Evolutionary conservation across 2,329 filamentous ascomycete genomes (phyloP), one percentile per base, ranked within the genome.

Genomic region (Microdochium trichocladiopsis): DNA sequence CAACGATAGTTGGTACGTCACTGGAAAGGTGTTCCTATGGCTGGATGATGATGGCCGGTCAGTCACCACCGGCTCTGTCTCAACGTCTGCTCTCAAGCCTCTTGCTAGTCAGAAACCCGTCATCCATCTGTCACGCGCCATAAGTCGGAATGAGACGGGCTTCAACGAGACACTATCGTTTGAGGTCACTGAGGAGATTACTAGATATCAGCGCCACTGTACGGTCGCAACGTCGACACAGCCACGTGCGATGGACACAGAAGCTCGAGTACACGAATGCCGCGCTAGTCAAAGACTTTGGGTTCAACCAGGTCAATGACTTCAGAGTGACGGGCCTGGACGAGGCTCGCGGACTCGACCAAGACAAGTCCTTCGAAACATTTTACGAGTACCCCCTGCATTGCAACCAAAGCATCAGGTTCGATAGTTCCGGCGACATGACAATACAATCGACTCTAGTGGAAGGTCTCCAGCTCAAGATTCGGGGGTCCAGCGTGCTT

Each of bases 21-120:
- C 79, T 0, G 84, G 82, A 4, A 87, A 85, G 58, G 70, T 86
- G 2, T 86, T 87, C 58, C 49, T 86, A 9, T 87, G 82, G 75
- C 68, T 79, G 2, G 78, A 80, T 51, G 57, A 62, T 6, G 57
- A 69, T 3, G 72, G 73, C 31, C 68, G 66, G 12, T 74, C 71
- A 25, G 64, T 79, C 43, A 83, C 81, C 2, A 82, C 74, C 2
- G 78, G 77, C 21, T 63, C 60, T 4, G 49, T 58, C n/a, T 71
- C 72, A 2, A 58, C 73, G 21, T 49, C 61, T 2, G 55, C 54
- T 49, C 9, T 9, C 10, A 12, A 41, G 8, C 36, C n/a, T 6
- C n/a, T 9, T 18, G 4, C 14, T 18, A 18, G 60, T 53, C 47
- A 45, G 6, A 68, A 53, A 0, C 79, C 82, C 0, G 60, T 61